Evolutionary conservation across 225 moss, liverwort and hornwort genomes (phyloP), one percentile per base, ranked within the genome.

Genomic region (Pseudisothecium myosuroides): DNA sequence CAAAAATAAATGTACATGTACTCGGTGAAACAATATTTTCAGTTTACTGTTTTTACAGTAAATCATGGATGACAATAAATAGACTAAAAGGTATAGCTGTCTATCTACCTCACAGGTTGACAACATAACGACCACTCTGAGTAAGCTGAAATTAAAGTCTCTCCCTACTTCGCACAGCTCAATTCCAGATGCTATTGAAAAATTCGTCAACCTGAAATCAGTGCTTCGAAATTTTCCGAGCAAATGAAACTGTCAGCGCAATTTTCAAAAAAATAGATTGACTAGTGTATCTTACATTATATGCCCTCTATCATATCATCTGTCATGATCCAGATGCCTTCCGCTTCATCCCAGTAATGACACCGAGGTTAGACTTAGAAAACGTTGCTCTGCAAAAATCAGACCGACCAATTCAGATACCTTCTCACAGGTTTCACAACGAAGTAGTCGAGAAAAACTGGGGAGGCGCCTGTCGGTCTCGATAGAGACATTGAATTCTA

Each of bases 301-400:
- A 69, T 29, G 69, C 41, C 87, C 81, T 55, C n/a, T 49, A 66
- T 31, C 76, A 76, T 56, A 80, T 37, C 86, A 80, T 68, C 45
- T 47, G 83, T 93, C 89, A 93, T 74, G 89, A 88, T 82, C 88
- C 88, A 86, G 93, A 80, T 66, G 88, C 88, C 89, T 95, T 96
- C 85, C 92, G 93, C 84, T 93, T 94, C 84, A 90, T 76, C 71
- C 91, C 92, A 39, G 86, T 64, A 23, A 89, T 76, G 83, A 84
- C 41, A 84, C 91, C 72, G n/a, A 88, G 85, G 59, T 90, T 89
- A 23, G 91, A 54, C 81, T 93, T 96, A 4, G 89, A 88, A 90
- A 92, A 96, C 45, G 89, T 92, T 81, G 96, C 96, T 80, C 96
- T 96, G 95, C 89, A 84, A 76, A 47, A 87, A 84, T 52, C 77